These are phyloP conservation scores for Aureobasidium leucospermi DNA, from an alignment of 2,329 filamentous ascomycete genomes.

Conservation along the genomic window DNA sequence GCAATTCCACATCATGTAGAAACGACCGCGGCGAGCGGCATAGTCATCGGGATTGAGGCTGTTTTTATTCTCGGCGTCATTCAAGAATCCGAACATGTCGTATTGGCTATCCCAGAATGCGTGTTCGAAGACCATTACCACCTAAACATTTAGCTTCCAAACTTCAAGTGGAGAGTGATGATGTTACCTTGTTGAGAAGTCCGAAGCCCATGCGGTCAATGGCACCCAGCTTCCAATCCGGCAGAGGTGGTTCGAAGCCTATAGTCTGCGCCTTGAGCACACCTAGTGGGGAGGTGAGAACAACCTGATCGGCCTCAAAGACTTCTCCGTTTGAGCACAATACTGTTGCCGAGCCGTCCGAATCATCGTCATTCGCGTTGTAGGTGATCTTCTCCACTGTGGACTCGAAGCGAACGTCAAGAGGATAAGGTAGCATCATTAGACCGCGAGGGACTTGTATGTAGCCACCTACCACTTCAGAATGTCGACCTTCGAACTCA, in stretches of 20 bases:
- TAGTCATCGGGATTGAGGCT: conserved; percentile 79
- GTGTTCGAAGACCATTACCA: conserved; percentile 80
- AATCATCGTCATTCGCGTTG: conserved; percentile 33
- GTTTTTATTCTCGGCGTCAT: conserved; percentile 60
- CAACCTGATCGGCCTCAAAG: conserved; percentile 81
- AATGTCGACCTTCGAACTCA: conserved; percentile 92
- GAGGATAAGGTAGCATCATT: conserved; percentile 64
- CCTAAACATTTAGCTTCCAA: conserved; percentile 26
- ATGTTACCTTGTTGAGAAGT: conserved; percentile 72
- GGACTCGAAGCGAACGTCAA: conserved; percentile 69
- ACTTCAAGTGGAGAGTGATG: background rate
- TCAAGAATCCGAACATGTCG: conserved; percentile 90
- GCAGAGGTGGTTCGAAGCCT: conserved; percentile 83
- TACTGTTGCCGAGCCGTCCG: conserved; percentile 47
- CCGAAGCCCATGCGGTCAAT: conserved; percentile 86
- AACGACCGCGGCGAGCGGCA: conserved; percentile 69
- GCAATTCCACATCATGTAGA: conserved; percentile 97
- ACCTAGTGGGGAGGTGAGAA: conserved; percentile 83
- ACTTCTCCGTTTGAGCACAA: conserved; percentile 70
- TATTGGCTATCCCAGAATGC: conserved; percentile 85
- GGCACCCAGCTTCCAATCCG: conserved; percentile 72
- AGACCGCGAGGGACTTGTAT: conserved; percentile 86
- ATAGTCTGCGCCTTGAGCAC: conserved; percentile 79
- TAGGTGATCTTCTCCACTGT: conserved; percentile 69
- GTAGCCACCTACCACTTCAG: conserved; percentile 89